Evolutionary conservation across 1,139 yeast genomes (phyloP).

Genomic region (Magnusiomyces tetraspermus): DNA sequence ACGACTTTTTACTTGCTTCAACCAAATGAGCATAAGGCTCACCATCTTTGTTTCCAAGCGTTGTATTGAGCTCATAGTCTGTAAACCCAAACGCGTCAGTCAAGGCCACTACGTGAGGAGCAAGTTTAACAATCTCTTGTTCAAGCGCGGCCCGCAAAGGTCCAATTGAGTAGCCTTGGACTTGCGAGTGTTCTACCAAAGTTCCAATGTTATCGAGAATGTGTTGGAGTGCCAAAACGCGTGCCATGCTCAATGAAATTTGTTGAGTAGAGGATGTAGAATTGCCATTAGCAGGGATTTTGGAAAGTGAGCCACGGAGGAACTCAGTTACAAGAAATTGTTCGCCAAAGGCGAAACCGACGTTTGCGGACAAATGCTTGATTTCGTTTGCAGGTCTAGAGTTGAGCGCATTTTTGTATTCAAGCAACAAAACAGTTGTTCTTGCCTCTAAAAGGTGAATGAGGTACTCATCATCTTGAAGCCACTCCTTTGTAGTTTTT

Average conservation of each 20-base stretch:
- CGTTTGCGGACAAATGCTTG: neutral
- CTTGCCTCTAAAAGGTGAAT: slow-evolving; percentile 30
- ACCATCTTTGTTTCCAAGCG: slow-evolving; percentile 12
- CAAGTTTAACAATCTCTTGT: slow-evolving; percentile 32
- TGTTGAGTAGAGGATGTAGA: slow-evolving; percentile 33
- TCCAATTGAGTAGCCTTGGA: slow-evolving; percentile 33
- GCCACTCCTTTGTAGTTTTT: slow-evolving; percentile 36
- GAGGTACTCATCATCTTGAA: slow-evolving; percentile 44
- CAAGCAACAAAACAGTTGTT: neutral
- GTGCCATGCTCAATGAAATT: slow-evolving; percentile 50
- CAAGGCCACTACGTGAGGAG: slow-evolving; percentile 7
- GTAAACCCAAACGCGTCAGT: slow-evolving; percentile 12
- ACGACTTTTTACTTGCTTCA: neutral
- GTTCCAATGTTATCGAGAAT: neutral
- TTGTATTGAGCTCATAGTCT: slow-evolving; percentile 10
- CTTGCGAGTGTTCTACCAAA: slow-evolving; percentile 36
- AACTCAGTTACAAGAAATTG: slow-evolving; percentile 1
- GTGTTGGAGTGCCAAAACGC: slow-evolving; percentile 23
- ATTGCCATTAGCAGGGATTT: neutral
- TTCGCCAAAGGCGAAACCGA: slow-evolving; percentile 6
- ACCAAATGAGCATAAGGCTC: slow-evolving; percentile 4
- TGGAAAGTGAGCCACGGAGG: neutral
- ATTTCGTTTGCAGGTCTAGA: neutral
- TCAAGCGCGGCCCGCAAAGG: slow-evolving; percentile 34
- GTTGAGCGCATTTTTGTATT: neutral